phyloP scores from a whole-genome alignment of 2,329 filamentous ascomycete genomes.

The Diaporthe amygdali region DNA sequence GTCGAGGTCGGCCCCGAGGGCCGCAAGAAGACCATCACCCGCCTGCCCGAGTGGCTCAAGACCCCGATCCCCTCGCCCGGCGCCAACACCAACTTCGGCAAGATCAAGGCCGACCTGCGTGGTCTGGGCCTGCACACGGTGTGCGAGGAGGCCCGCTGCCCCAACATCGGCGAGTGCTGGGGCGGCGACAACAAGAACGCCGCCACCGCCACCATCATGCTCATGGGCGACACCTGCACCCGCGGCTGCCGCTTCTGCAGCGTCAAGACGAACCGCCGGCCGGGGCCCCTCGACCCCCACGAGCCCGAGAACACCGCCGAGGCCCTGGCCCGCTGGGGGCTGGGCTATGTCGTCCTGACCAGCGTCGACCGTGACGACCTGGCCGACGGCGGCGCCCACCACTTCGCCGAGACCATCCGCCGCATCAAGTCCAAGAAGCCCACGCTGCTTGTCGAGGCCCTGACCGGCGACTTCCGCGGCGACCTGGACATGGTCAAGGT shows the following conservation, averaged over 20 bases:
- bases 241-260: constrained; percentile 96
- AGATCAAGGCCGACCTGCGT: constrained; percentile 91
- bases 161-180: constrained; percentile 98
- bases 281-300: constrained; percentile 86
- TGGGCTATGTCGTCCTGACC: constrained; percentile 95
- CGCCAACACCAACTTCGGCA: constrained; percentile 83
- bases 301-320: constrained; percentile 98
- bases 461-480: constrained; percentile 88
- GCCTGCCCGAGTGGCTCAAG: constrained; percentile 93
- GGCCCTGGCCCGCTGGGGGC: constrained; percentile 87
- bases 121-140: constrained; percentile 93
- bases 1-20: constrained; percentile 69
- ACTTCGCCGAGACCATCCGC: constrained; percentile 93
- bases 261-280: constrained; percentile 83
- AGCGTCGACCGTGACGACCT: constrained; percentile 94
- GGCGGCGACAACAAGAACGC: constrained; percentile 86
- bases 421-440: constrained; percentile 89
- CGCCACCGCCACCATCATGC: constrained; percentile 97
- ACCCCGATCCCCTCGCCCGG: constrained; percentile 79
- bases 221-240: constrained; percentile 99
- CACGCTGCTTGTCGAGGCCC: constrained; percentile 77
- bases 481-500: constrained; percentile 85
- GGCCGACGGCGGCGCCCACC: constrained; percentile 82
- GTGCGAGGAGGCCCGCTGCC: constrained; percentile 95
- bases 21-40: constrained; percentile 68